Percentiles rank a stretch among this genome's conserved stretches.
Evolutionary conservation across 331 rosid genomes (phyloP).

Genomic region (Spiraea crenata): DNA sequence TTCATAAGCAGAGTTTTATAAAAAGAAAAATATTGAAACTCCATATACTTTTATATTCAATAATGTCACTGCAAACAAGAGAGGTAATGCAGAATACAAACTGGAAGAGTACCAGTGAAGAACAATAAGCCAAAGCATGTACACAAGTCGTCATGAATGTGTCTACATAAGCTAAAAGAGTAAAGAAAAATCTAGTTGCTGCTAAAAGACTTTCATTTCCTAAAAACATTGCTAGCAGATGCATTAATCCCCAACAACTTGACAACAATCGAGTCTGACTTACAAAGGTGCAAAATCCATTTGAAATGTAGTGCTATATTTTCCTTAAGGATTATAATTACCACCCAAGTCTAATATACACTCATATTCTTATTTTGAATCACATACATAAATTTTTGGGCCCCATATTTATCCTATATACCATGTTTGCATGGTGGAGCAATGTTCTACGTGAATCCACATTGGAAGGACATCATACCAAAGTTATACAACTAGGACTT

Average conservation of each 20-base stretch:
- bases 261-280: background rate
- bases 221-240: background rate
- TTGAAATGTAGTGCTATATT: background rate
- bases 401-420: conserved; percentile 13
- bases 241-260: background rate
- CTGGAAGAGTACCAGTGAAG: background rate
- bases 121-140: background rate
- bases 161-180: background rate
- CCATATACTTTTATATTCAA: background rate
- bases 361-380: background rate
- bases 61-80: background rate
- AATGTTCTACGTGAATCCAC: conserved; percentile 12
- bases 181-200: background rate
- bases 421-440: conserved; percentile 9
- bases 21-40: background rate
- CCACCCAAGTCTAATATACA: background rate
- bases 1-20: conserved; percentile 6
- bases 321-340: background rate
- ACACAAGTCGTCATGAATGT: background rate
- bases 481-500: background rate
- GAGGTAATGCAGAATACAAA: background rate
- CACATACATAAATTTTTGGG: background rate
- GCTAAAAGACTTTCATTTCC: background rate
- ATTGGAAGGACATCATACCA: background rate
- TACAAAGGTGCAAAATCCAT: background rate